Conservation (phyloP, 129 eudicot genomes). For the Chrysanthemum seticuspe region DNA sequence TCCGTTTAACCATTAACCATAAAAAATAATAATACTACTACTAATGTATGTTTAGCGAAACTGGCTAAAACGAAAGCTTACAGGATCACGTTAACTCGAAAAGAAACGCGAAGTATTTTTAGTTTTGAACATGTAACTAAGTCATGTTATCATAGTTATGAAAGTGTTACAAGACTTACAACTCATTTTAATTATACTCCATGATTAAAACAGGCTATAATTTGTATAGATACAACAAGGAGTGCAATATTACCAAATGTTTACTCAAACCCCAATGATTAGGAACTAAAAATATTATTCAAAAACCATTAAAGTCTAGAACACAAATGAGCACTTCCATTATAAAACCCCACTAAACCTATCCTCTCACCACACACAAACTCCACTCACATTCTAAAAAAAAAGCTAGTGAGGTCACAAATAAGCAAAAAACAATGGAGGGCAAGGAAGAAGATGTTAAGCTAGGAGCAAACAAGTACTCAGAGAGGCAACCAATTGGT, state of each 20-base stretch:
- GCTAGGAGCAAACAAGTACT: slow-evolving; percentile 85
- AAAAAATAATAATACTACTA: no score
- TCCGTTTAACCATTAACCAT: no score
- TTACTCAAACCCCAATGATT: slow-evolving; percentile 23
- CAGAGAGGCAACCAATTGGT: slow-evolving; percentile 80
- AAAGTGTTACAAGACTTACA: no score
- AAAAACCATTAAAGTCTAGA: neutral
- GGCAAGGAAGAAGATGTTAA: slow-evolving; percentile 90
- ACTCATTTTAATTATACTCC: no score
- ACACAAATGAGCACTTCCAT: neutral
- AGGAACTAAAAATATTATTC: slow-evolving; percentile 5
- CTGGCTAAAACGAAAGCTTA: no score
- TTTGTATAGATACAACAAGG: neutral
- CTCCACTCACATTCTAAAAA: neutral
- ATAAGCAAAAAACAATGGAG: slow-evolving; percentile 45
- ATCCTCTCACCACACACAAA: neutral
- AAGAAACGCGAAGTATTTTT: no score
- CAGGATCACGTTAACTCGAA: no score
- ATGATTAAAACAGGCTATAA: no score
- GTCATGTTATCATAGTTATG: no score
- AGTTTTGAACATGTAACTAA: no score
- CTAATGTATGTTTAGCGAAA: no score
- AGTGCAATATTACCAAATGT: slow-evolving; percentile 23
- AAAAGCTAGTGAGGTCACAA: neutral
- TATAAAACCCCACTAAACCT: slow-evolving; percentile 8